Base-by-base conservation (phyloP, 1,284 basidiomycete species). In the Tetrapyrgos nigripes region DNA sequence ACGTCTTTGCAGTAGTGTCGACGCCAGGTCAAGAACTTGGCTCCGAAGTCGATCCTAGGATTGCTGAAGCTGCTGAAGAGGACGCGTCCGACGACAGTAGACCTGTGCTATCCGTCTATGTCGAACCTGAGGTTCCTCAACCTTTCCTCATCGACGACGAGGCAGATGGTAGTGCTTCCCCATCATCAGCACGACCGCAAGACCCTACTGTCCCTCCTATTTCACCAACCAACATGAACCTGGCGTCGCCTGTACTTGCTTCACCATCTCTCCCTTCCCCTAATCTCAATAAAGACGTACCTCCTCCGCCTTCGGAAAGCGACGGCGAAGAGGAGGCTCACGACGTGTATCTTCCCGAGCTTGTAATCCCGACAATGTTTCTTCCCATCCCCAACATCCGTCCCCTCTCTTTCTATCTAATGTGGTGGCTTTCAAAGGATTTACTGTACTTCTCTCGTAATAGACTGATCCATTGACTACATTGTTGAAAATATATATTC, bases 381-480 rank as follows among this genome's bases (percentile, higher is more conserved):
- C 77, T 92, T 48, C 92, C 91, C 11, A 88, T 93, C 37, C 91
- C 91, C 50, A 91, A 91, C 77, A 91, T 93, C 82, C 81, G 79
- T 76, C 76, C 76, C 82, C 69, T 76, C 73, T 31, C 73, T 77
- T 69, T 68, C 70, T 53, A 75, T 89, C 47, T n/a, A n/a, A 79
- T 80, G 17, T 88, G 84, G 84, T 88, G 83, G 84, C 72, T 87
- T 68, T 79, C 76, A 62, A 80, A 78, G 70, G 72, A 73, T 72
- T 73, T 75, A 66, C 70, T 78, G 67, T 77, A 79, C 71, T 69
- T 72, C 67, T 68, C 64, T 53, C 74, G 73, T 76, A 77, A 68
- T 81, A 93, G 91, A 92, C 89, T 61, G 92, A 93, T 77, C 89
- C 91, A 45, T 81, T 93, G 75, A 86, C 83, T 76, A 86, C 85